A percentile compares a stretch with the other conserved stretches of the same genome.
phyloP scores from a whole-genome alignment of 2,329 filamentous ascomycete genomes.

The Fusarium chaquense region DNA sequence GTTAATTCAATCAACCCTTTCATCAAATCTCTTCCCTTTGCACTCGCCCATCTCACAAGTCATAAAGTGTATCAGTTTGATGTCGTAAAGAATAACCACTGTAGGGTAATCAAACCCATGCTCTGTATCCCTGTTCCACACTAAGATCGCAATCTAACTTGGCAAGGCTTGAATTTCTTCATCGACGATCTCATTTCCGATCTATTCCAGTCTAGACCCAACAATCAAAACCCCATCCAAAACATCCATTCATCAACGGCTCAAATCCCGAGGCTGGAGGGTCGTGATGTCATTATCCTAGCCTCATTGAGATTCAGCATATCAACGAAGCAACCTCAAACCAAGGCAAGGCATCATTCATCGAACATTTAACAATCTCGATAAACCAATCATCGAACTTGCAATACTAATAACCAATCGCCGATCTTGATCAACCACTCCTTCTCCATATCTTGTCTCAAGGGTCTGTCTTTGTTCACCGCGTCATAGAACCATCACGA shows the following conservation, averaged over 20 bases:
- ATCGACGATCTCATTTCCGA: background rate
- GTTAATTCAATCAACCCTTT: background rate
- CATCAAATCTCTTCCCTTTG: background rate
- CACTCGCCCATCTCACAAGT: background rate
- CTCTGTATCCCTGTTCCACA: background rate
- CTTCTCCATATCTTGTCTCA: background rate
- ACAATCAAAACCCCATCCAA: background rate
- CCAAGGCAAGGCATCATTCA: constrained; percentile 29
- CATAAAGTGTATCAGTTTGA: background rate
- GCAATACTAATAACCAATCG: constrained; percentile 18
- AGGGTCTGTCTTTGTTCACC: constrained; percentile 4
- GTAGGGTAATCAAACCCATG: background rate
- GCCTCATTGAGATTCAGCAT: background rate
- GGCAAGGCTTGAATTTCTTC: background rate
- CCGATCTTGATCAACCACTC: background rate
- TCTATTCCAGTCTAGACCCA: background rate
- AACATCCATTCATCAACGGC: background rate
- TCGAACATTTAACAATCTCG: background rate
- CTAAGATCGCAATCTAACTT: constrained; percentile 1
- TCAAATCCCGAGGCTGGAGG: background rate
- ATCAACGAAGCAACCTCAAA: background rate
- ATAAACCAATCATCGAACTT: constrained; percentile 27
- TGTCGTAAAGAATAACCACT: background rate
- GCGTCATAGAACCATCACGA: constrained; percentile 31
- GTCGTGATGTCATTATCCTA: constrained; percentile 10